Evolutionary conservation across 2,329 filamentous ascomycete species (phyloP).

Genomic region (Sordariomycetes sp.): DNA sequence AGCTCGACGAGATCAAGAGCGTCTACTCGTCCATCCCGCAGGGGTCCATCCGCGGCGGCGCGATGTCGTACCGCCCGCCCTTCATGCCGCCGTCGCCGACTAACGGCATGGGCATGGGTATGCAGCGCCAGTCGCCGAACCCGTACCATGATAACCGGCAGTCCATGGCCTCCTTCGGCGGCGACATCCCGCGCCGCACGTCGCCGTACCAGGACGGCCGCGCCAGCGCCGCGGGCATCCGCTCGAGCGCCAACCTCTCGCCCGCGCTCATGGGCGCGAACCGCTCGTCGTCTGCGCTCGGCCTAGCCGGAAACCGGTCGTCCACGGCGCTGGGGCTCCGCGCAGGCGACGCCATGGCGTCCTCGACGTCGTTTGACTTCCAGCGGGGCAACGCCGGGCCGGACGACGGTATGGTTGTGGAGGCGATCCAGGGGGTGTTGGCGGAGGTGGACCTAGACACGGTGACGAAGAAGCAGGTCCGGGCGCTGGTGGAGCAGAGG

Average conservation of each 20-base stretch:
- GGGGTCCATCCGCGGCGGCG: constrained; percentile 57
- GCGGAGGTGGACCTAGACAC: constrained; percentile 84
- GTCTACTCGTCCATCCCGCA: constrained; percentile 85
- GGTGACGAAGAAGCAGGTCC: constrained; percentile 97
- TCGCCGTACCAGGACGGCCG: constrained; percentile 47
- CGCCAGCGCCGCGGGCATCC: constrained; percentile 51
- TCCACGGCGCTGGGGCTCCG: constrained; percentile 35
- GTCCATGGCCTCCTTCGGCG: constrained; percentile 56
- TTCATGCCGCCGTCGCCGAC: constrained; percentile 80
- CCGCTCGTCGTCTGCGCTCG: constrained; percentile 28
- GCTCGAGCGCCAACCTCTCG: constrained; percentile 31
- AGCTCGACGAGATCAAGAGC: constrained; percentile 97
- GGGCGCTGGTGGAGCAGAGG: constrained; percentile 82
- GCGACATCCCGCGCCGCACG: constrained; percentile 33
- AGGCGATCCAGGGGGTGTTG: constrained; percentile 73
- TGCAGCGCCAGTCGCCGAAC: constrained; percentile 26
- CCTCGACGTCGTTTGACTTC: constrained; percentile 45
- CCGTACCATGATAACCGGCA: constrained; percentile 48
- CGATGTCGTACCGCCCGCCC: constrained; percentile 54
- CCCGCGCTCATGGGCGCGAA: constrained; percentile 22
- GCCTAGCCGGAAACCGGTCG: constrained; percentile 20
- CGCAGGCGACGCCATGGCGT: constrained; percentile 31
- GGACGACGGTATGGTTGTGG: constrained; percentile 67
- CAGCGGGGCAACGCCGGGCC: constrained; percentile 45
- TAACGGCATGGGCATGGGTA: constrained; percentile 24